phyloP scores from a whole-genome alignment of 2,329 filamentous ascomycete genomes.

The Rhytidhysteron rufulum region DNA sequence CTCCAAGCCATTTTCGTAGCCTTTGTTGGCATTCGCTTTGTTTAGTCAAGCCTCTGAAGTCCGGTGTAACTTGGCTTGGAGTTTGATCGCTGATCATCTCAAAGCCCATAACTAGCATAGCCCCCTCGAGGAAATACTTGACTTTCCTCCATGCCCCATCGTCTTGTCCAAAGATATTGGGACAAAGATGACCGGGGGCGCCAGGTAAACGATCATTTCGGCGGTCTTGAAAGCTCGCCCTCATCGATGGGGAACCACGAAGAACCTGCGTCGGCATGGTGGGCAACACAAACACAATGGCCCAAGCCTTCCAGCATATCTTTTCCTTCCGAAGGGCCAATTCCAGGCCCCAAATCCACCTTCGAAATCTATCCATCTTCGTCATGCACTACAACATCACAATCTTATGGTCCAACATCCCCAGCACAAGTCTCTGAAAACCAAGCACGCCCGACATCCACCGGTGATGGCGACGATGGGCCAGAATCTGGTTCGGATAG shows the following conservation, averaged over 20 bases:
- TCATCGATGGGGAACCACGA: background rate
- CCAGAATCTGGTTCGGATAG: background rate
- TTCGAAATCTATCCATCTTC: background rate
- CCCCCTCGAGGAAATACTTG: background rate
- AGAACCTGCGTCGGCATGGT: background rate
- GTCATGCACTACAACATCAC: background rate
- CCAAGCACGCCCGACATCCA: background rate
- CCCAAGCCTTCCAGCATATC: background rate
- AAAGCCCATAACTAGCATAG: background rate
- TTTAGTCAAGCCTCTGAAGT: conserved; percentile 1
- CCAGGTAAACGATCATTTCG: no score
- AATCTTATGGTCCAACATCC: background rate
- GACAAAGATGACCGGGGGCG: background rate
- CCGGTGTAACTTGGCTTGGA: background rate
- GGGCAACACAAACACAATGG: background rate
- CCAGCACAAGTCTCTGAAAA: background rate
- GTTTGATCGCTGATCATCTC: background rate
- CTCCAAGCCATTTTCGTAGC: background rate
- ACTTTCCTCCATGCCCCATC: conserved; percentile 1
- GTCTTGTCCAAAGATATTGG: background rate
- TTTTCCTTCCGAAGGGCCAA: background rate
- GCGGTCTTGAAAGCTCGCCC: background rate
- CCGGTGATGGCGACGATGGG: background rate
- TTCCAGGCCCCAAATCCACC: background rate
- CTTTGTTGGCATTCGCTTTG: no score